Base-by-base conservation (phyloP, 495 filamentous ascomycete genomes). In the Sporormia fimetaria region DNA sequence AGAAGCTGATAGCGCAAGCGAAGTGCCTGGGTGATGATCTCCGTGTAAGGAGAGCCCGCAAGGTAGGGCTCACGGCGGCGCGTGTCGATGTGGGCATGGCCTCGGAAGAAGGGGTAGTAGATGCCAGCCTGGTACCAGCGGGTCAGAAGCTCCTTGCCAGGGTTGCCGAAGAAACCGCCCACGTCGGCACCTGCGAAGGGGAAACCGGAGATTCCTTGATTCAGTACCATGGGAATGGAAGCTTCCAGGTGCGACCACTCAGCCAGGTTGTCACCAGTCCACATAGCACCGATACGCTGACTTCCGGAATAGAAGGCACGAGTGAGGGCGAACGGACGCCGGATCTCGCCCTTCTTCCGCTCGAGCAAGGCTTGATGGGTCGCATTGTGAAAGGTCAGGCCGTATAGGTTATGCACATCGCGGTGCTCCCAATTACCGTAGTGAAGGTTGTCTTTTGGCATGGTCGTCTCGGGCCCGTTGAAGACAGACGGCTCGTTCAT, bases 401-500 rank as follows among this genome's bases (percentile, higher is more conserved):
- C 90, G 58, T 95, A 83, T 38, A 96, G 57, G 56, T 96, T 96
- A 67, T 98, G 90, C 14, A 98, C 65, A 60, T 98, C 90, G 37
- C 90, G 80, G 56, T 98, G 90, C 60, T 98, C 90, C 90, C 90
- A 98, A 59, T 82, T 75, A 18, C 73, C 90, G 50, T 81, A 60
- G 59, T 96, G 90, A 26, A 96, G 59, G 57, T 95, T 95, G 64
- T 98, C 90, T 61, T 93, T 94, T 30, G 90, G 90, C 86, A 94
- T 94, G 21, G 88, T 88, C 8, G 83, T 93, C 59, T 98, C 90
- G 0, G 90, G 90, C 0, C 90, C 90, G 56, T 95, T 94, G 68
- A 98, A 98, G 6, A 98, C 90, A 0, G 90, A 95, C 0, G 90
- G 90, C 64, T 98, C 90, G 54, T 95, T 98, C 90, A 98, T 98